Evolutionary conservation across 805 yeast species (phyloP).

Genomic region (Sugiyamaella valdiviana): DNA sequence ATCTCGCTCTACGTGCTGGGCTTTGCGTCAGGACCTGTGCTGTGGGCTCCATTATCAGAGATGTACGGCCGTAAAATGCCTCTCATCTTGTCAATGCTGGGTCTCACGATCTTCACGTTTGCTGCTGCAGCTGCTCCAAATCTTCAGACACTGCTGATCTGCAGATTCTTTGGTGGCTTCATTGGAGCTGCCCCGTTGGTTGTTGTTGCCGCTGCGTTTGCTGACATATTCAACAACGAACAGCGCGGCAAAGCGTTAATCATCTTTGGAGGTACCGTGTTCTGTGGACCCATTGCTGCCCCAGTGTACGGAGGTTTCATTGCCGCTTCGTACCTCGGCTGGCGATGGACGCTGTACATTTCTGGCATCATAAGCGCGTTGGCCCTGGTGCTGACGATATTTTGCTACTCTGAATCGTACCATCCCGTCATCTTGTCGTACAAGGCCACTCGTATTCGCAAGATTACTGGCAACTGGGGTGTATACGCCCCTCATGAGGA

Average conservation of each 20-base stretch:
- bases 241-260: slow-evolving; percentile 72
- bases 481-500: slow-evolving; percentile 70
- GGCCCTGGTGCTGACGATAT: slow-evolving; percentile 33
- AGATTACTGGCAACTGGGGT: slow-evolving; percentile 72
- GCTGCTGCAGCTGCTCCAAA: slow-evolving; percentile 77
- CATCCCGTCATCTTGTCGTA: slow-evolving; percentile 56
- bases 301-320: slow-evolving; percentile 73
- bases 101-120: slow-evolving; percentile 55
- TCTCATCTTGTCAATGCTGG: slow-evolving; percentile 49
- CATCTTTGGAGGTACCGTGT: slow-evolving; percentile 67
- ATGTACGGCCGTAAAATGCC: slow-evolving; percentile 65
- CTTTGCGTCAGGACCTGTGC: slow-evolving; percentile 88
- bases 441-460: slow-evolving; percentile 57
- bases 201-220: slow-evolving; percentile 80
- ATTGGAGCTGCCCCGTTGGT: slow-evolving; percentile 82
- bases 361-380: slow-evolving; percentile 54
- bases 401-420: slow-evolving; percentile 56
- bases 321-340: slow-evolving; percentile 51
- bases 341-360: slow-evolving; percentile 81
- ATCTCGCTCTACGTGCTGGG: slow-evolving; percentile 81
- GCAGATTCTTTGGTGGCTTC: slow-evolving; percentile 75
- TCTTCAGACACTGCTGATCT: slow-evolving; percentile 66
- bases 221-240: slow-evolving; percentile 66
- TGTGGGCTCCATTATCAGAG: slow-evolving; percentile 90
- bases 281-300: slow-evolving; percentile 71